Evolutionary conservation across 1,284 basidiomycete genomes (phyloP), one percentile per base, ranked within the genome.

Genomic region (Trichosporon sp.): DNA sequence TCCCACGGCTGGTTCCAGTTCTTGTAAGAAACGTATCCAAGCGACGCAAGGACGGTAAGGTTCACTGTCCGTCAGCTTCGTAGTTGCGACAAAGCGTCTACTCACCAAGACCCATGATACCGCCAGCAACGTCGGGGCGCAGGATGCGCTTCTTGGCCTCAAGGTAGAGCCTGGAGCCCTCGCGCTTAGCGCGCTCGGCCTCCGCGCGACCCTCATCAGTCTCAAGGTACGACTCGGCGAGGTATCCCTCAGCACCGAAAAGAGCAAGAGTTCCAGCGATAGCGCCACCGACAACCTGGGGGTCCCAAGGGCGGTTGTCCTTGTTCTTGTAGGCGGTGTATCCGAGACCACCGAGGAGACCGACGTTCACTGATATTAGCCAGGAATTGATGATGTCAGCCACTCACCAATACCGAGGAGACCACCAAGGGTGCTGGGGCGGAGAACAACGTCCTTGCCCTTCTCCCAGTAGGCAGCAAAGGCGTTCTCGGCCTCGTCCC

Each of bases 1-100:
- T 94, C 91, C 92, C 92, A 94, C 12, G 88, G 88, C 70, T 84
- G 82, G 83, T 86, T 79, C 91, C 92, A 93, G 82, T 92, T 87
- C 69, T 84, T 80, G 84, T 91, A 92, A 0, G 88, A 87, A 71
- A 89, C 84, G 82, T 90, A 94, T 1, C 90, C 90, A 37, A 92
- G 84, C 2, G 88, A 84, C 10, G 90, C 90, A 32, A 93, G 78
- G 19, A 93, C 81, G 12, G 87, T 89, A 3, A 90, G 81, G 79
- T 94, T 94, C 72, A 91, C 89, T 90, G 75, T 3, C 16, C 0
- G 68, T 71, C 16, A 73, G 74, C 21, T 51, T 37, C 54, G 31
- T 38, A 7, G 16, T 4, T 8, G 32, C 11, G 5, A 6, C 21
- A 31, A 2, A 8, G n/a, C 12, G 35, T 19, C 35, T 7, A 85